Conservation (phyloP, 352 stramenopile species). For the Saprolegnia diclina region DNA sequence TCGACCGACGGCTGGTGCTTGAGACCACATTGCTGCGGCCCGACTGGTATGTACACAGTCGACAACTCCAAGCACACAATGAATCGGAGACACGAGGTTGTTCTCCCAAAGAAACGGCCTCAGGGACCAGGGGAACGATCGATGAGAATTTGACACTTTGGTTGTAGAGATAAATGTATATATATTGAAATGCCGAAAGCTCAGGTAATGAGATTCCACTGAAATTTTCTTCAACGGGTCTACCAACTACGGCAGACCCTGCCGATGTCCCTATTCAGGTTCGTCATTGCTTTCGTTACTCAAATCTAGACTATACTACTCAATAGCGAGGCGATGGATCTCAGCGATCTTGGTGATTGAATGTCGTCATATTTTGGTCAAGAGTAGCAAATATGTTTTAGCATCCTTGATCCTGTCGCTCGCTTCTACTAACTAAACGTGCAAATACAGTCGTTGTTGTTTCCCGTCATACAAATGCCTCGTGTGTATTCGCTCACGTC, state of each 20-base stretch:
- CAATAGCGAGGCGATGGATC: slow-evolving; percentile 35
- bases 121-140: slow-evolving; percentile 55
- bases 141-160: slow-evolving; percentile 90
- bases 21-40: slow-evolving; percentile 16
- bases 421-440: not conserved
- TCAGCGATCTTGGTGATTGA: slow-evolving; percentile 89
- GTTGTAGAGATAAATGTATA: slow-evolving; percentile 32
- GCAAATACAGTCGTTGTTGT: slow-evolving; percentile 33
- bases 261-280: slow-evolving; percentile 88
- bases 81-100: slow-evolving; percentile 1
- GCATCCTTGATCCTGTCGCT: slow-evolving; percentile 61
- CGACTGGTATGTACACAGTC: not conserved
- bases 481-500: slow-evolving; percentile 76
- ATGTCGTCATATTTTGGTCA: slow-evolving; percentile 84
- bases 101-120: slow-evolving; percentile 89
- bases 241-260: slow-evolving; percentile 35
- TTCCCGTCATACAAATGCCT: slow-evolving; percentile 92
- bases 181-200: slow-evolving; percentile 39
- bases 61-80: not conserved
- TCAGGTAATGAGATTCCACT: slow-evolving; percentile 91
- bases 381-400: slow-evolving; percentile 90
- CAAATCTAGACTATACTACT: slow-evolving; percentile 3
- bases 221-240: slow-evolving; percentile 64
- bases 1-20: not conserved
- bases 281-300: slow-evolving; percentile 63